Percentiles rank a stretch among this genome's conserved stretches.
Conservation (phyloP, 2,329 filamentous ascomycete species). For the Orbilia ellipsospora region DNA sequence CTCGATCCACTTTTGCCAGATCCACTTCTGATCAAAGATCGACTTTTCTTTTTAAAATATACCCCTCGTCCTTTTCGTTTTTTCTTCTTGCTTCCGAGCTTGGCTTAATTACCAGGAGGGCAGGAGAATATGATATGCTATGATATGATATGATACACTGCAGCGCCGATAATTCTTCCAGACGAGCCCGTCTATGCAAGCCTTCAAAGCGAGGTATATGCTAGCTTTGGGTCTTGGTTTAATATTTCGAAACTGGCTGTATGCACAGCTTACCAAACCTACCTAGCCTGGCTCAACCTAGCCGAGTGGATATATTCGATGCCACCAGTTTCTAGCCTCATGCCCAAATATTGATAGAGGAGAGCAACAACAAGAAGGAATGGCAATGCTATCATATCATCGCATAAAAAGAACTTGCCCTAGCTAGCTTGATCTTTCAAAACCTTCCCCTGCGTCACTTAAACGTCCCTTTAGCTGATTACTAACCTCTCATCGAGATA, state of each 20-base stretch:
- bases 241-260: neutral
- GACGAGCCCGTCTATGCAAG: neutral
- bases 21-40: neutral
- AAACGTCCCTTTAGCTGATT: conserved; percentile 26
- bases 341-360: neutral
- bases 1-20: conserved; percentile 19
- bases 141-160: conserved; percentile 21
- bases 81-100: neutral
- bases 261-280: conserved; percentile 33
- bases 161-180: too few relatives aligned
- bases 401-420: neutral
- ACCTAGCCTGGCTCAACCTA: conserved; percentile 1
- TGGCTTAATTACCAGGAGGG: too few relatives aligned
- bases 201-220: neutral
- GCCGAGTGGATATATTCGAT: conserved; percentile 3
- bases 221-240: too few relatives aligned
- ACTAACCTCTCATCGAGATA: conserved; percentile 31
- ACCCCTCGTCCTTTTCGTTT: neutral
- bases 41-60: neutral
- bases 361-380: neutral
- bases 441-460: neutral
- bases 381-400: neutral
- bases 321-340: too few relatives aligned
- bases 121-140: neutral
- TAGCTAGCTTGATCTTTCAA: neutral